These are phyloP conservation scores for Gamsiella multidivaricata DNA, from an alignment of 192 early-diverging fungal genomes.

Conservation along the genomic window DNA sequence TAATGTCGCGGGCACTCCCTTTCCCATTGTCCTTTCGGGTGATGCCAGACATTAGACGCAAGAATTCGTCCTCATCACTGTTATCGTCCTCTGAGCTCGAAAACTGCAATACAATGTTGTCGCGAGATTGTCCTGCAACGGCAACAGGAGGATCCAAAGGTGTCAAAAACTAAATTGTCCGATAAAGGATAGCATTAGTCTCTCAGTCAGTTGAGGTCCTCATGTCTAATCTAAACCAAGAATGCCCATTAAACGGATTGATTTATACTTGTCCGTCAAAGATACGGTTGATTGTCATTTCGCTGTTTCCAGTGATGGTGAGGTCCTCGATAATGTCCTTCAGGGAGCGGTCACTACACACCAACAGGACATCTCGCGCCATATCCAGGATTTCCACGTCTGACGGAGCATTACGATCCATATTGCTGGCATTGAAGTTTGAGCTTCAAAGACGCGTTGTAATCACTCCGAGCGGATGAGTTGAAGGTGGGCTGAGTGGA, in stretches of 20 bases:
- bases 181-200: too few species aligned
- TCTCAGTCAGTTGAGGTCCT: too few species aligned
- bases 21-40: too few species aligned
- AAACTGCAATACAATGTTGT: neutral
- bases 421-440: constrained; percentile 1
- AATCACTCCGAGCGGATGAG: too few species aligned
- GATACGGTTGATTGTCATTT: constrained; percentile 41
- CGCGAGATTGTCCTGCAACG: too few species aligned
- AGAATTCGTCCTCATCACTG: neutral
- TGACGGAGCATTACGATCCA: constrained; percentile 8
- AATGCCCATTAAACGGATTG: too few species aligned
- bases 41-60: neutral
- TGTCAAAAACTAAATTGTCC: too few species aligned
- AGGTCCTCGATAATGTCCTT: constrained; percentile 43
- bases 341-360: constrained; percentile 21
- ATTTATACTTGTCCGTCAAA: constrained; percentile 46
- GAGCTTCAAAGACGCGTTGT: too few species aligned
- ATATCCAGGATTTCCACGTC: constrained; percentile 36
- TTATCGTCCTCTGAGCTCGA: constrained; percentile 29
- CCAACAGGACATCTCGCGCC: constrained; percentile 44
- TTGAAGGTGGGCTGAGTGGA: too few species aligned
- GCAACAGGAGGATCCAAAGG: too few species aligned
- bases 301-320: constrained; percentile 20
- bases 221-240: too few species aligned
- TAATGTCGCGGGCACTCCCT: too few species aligned